Conservation (phyloP, 1,284 basidiomycete species). For the Coniferiporia sulphurascens region DNA sequence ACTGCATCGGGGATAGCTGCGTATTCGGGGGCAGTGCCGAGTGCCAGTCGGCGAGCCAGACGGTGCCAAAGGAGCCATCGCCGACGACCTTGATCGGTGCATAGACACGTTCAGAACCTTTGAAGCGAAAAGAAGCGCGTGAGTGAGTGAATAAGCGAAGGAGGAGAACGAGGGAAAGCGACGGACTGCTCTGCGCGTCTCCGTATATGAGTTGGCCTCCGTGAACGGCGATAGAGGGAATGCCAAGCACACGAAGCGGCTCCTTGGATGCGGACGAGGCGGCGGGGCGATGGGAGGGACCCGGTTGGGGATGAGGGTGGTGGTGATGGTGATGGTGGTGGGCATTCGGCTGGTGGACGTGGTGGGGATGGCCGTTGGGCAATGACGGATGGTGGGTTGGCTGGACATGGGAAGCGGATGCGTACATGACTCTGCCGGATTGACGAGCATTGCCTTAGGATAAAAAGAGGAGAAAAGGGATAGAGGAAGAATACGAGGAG, state of each 20-base stretch:
- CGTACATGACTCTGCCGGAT: conserved; percentile 53
- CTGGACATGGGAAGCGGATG: conserved; percentile 48
- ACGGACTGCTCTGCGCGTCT: conserved; percentile 62
- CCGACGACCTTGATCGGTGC: conserved; percentile 84
- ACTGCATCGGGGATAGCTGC: conserved; percentile 87
- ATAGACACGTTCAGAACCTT: conserved; percentile 47
- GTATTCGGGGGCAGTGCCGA: conserved; percentile 87
- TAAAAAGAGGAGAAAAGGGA: conserved; percentile 18
- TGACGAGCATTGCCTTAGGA: conserved; percentile 46
- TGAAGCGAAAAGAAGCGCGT: conserved; percentile 18
- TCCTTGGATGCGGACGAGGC: conserved; percentile 40
- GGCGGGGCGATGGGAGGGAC: conserved; percentile 16
- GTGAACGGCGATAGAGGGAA: conserved; percentile 68
- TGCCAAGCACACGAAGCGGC: conserved; percentile 57
- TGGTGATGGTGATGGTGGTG: conserved; percentile 44
- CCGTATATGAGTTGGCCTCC: conserved; percentile 66
- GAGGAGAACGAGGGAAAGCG: conserved; percentile 21
- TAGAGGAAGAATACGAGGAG: conserved; percentile 16
- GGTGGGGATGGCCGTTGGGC: conserved; percentile 5
- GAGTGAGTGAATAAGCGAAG: conserved; percentile 12
- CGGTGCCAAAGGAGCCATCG: conserved; percentile 96
- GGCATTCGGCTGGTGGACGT: conserved; percentile 42
- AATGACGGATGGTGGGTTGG: conserved; percentile 25
- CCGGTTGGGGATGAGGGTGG: conserved; percentile 28
- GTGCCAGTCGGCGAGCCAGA: conserved; percentile 99